These are phyloP conservation scores for Coccomyxa subellipsoidea DNA, from an alignment of 163 green algal species.

Conservation along the genomic window DNA sequence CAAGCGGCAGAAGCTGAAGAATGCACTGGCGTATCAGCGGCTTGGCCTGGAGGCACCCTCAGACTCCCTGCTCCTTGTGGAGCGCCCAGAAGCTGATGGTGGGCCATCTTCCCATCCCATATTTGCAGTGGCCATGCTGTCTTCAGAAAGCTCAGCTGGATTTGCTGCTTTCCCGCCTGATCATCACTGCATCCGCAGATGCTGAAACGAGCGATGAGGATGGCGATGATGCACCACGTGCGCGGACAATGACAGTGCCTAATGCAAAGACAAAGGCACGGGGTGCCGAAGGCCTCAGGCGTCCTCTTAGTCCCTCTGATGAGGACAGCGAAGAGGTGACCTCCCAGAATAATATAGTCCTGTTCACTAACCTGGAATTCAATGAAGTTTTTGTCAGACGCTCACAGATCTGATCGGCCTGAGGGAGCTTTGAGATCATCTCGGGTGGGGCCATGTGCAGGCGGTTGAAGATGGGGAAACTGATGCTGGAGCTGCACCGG, in stretches of 20 bases:
- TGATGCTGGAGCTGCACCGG: background rate
- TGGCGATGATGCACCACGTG: background rate
- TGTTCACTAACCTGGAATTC: background rate
- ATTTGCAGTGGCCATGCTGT: background rate
- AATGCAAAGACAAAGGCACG: background rate
- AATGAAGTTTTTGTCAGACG: background rate
- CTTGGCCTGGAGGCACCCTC: conserved; percentile 35
- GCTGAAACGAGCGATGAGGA: background rate
- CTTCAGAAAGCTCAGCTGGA: background rate
- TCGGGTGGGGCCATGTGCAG: background rate
- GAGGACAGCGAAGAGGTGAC: background rate
- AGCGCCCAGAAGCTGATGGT: conserved; percentile 14
- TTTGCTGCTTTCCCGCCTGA: background rate
- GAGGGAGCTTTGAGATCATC: background rate
- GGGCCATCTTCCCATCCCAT: background rate
- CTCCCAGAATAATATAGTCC: background rate
- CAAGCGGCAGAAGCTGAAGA: conserved; percentile 66
- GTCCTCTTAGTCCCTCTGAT: background rate
- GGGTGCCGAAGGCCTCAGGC: background rate
- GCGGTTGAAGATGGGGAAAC: background rate
- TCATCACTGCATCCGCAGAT: background rate
- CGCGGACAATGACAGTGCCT: background rate
- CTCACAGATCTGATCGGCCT: background rate
- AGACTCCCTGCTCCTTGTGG: conserved; percentile 17
- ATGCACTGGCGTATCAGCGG: conserved; percentile 57